Conservation (phyloP, 2,329 filamentous ascomycete genomes). For the Teratosphaeria nubilosa region DNA sequence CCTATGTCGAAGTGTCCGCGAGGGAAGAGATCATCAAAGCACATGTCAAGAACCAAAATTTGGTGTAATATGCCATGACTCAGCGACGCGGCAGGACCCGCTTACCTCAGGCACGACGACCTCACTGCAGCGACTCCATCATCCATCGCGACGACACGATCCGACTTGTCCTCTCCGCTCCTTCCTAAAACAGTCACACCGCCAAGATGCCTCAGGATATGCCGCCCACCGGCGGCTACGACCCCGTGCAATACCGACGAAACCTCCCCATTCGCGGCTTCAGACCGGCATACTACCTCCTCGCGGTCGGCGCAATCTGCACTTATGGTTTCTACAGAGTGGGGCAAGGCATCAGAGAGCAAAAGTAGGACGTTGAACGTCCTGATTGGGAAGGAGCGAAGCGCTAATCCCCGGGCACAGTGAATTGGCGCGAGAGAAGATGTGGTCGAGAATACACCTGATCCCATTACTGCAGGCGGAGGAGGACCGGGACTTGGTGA, state of each 20-base stretch:
- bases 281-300: conserved; percentile 67
- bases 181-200: conserved; percentile 2
- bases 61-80: neutral
- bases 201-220: conserved; percentile 86
- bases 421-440: conserved; percentile 91
- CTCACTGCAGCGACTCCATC: neutral
- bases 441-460: conserved; percentile 93
- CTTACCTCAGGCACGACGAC: neutral
- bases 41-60: neutral
- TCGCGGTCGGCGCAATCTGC: conserved; percentile 70
- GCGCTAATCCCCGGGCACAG: conserved; percentile 36
- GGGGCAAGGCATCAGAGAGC: conserved; percentile 73
- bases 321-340: conserved; percentile 84
- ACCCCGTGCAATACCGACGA: conserved; percentile 94
- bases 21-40: neutral
- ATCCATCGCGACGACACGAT: neutral
- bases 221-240: conserved; percentile 90
- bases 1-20: neutral
- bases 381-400: neutral
- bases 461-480: conserved; percentile 91
- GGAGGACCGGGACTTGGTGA: conserved; percentile 89
- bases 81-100: neutral
- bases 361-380: conserved; percentile 54
- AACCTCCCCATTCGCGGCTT: conserved; percentile 89
- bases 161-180: neutral